Evolutionary conservation across 768 basidiomycete species (phyloP).

Genomic region (Panus rudis): DNA sequence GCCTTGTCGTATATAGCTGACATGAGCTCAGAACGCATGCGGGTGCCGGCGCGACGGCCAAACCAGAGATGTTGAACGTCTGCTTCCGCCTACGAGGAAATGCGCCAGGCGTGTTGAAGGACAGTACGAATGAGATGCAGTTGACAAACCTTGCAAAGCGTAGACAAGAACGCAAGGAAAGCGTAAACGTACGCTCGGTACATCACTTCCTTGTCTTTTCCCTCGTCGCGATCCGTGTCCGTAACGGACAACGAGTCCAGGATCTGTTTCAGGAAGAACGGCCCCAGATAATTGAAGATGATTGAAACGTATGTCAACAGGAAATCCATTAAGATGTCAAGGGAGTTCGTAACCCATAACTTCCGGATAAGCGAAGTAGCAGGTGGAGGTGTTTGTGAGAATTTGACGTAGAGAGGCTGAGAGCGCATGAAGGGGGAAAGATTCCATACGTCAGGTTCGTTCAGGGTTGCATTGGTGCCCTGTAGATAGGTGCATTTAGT

Average conservation of each 20-base stretch:
- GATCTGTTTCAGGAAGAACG: constrained; percentile 80
- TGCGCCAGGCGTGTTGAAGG: no score
- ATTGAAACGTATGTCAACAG: constrained; percentile 61
- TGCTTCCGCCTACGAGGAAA: constrained; percentile 48
- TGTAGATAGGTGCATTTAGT: no score
- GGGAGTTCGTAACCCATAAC: constrained; percentile 38
- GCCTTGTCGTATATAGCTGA: constrained; percentile 86
- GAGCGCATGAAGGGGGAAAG: constrained; percentile 66
- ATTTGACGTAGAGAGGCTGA: constrained; percentile 52
- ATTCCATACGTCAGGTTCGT: constrained; percentile 66
- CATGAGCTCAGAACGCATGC: constrained; percentile 76
- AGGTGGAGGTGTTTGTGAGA: constrained; percentile 24
- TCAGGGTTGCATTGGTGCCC: constrained; percentile 45
- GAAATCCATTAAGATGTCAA: constrained; percentile 55
- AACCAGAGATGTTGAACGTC: constrained; percentile 78
- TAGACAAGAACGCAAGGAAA: constrained; percentile 60
- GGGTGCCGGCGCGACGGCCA: constrained; percentile 65
- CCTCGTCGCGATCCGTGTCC: constrained; percentile 22
- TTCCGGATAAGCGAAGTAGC: constrained; percentile 35
- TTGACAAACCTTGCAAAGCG: constrained; percentile 43
- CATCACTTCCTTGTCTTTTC: constrained; percentile 37
- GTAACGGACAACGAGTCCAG: constrained; percentile 44
- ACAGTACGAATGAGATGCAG: no score
- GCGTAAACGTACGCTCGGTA: constrained; percentile 74
- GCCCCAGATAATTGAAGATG: constrained; percentile 69